Evolutionary conservation across 108 stramenopile species (phyloP), one percentile per base, ranked within the genome.

Genomic region (Seminavis robusta): DNA sequence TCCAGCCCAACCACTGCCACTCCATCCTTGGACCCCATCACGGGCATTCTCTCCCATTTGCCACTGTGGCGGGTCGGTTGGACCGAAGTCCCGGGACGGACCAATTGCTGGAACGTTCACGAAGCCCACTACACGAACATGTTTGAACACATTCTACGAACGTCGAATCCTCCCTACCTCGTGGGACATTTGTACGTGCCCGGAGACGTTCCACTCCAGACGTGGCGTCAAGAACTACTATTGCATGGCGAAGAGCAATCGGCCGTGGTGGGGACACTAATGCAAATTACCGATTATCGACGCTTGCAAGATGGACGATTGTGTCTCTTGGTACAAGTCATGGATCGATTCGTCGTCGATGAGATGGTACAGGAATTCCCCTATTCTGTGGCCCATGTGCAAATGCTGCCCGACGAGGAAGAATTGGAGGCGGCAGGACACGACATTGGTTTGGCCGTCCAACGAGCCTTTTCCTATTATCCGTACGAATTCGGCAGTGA

Each of bases 21-120:
- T n/a, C n/a, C n/a, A n/a, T n/a, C n/a, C n/a, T n/a, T n/a, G n/a
- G n/a, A n/a, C 13, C 36, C 11, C 31, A 2, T 65, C 9, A 74
- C 78, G 9, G 85, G 85, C 32, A 56, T 26, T 27, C 50, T 86
- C 1, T 33, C 9, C 46, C 57, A 81, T 51, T 59, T 86, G 26
- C 81, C 88, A 0, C 40, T 89, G 27, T 85, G 79, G 67, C 57
- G 83, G 34, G 83, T 82, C 6, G 60, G 68, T 4, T 90, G 88
- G 88, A 72, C 73, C 9, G 88, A 89, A 66, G 65, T 81, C 4
- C 88, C 84, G 0, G 88, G 88, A 21, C 71, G 88, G 41, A 68
- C 82, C 32, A 90, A 90, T 55, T 82, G 83, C 28, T 53, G 83
- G 46, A 78, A 80, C 37, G 76, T 90, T 13, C 82, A 81, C 39